Evolutionary conservation across 306 rosid genomes (phyloP), one percentile per base, ranked within the genome.

Genomic region (Pachyrhizus erosus): DNA sequence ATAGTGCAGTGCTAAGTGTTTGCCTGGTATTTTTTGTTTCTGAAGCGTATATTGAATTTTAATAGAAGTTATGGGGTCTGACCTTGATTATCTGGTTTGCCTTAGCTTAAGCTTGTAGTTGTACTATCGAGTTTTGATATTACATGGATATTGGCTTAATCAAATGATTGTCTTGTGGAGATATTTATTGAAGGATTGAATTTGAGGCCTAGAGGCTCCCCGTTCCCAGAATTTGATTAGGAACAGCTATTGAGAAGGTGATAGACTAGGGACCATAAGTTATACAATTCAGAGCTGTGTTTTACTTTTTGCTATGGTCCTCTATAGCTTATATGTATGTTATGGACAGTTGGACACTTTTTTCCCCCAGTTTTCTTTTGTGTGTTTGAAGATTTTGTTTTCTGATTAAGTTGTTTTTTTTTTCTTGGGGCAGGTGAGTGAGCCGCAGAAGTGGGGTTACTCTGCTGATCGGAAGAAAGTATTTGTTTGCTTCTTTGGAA

Each of bases 381-480:
- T 18, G 34, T 52, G 23, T 78, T 27, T 67, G 46, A 62, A 7
- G 73, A 58, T 79, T 73, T 69, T 68, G 31, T 43, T 49, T 77
- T 74, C 83, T 85, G 70, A 88, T 80, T 29, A 45, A 75, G 61
- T 84, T 65, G 8, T n/a, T n/a, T 9, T 18, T 20, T 70, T 81
- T 51, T 87, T 66, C 48, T 83, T 73, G 51, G 81, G 34, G 78
- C 94, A 96, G 99, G 98, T 96, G 73, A 90, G 94, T 74, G 95
- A 96, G 82, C 94, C 97, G 3, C 88, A 86, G 83, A 92, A 91
- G 86, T 92, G 98, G 99, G 98, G 98, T 58, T 93, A 84, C 79
- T 39, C 94, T 31, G 71, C 94, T 62, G 99, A 93, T 87, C 86
- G 88, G 89, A 96, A 94, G 92, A 96, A 96, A 94, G 97, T 96